Evolutionary conservation across 2,329 filamentous ascomycete genomes (phyloP).

Genomic region (Bimuria novae-zelandiae): DNA sequence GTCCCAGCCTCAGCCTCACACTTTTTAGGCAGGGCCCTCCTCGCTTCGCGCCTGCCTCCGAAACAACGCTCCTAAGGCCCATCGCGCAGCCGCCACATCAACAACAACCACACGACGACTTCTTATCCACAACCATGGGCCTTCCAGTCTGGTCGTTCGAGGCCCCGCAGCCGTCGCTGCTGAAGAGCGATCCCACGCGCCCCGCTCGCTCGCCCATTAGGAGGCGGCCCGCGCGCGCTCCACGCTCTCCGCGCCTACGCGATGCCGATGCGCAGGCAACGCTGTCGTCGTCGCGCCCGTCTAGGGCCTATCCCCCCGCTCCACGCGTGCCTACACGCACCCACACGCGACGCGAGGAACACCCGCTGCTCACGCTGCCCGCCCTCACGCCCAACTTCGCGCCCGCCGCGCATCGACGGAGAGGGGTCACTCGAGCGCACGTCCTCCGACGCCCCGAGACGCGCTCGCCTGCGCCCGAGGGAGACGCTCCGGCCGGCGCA

Average conservation of each 20-base stretch:
- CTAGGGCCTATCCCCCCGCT: conserved; percentile 29
- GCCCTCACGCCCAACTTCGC: conserved; percentile 43
- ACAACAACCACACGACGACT: conserved; percentile 14
- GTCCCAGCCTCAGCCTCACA: conserved; percentile 36
- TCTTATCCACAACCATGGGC: conserved; percentile 48
- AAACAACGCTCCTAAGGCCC: conserved; percentile 24
- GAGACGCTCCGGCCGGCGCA: conserved; percentile 20
- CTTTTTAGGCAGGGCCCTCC: conserved; percentile 15
- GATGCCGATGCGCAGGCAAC: conserved; percentile 20
- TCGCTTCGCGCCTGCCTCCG: conserved; percentile 22
- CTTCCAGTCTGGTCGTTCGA: conserved; percentile 62
- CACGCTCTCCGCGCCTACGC: conserved; percentile 22
- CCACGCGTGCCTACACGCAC: conserved; percentile 41
- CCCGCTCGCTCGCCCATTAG: conserved; percentile 57
- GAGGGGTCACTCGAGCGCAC: not conserved
- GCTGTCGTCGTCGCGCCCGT: conserved; percentile 22
- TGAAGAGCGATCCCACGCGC: conserved; percentile 60
- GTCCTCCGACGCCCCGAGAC: not conserved
- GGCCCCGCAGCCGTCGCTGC: conserved; percentile 54
- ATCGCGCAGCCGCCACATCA: conserved; percentile 30
- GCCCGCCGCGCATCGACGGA: conserved; percentile 20
- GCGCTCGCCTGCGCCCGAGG: not conserved
- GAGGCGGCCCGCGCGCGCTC: conserved; percentile 41
- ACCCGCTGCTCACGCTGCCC: conserved; percentile 25
- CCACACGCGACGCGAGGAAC: conserved; percentile 23